Evolutionary conservation across 2,329 filamentous ascomycete genomes (phyloP), one percentile per base, ranked within the genome.

Genomic region (Colletotrichum shisoi): DNA sequence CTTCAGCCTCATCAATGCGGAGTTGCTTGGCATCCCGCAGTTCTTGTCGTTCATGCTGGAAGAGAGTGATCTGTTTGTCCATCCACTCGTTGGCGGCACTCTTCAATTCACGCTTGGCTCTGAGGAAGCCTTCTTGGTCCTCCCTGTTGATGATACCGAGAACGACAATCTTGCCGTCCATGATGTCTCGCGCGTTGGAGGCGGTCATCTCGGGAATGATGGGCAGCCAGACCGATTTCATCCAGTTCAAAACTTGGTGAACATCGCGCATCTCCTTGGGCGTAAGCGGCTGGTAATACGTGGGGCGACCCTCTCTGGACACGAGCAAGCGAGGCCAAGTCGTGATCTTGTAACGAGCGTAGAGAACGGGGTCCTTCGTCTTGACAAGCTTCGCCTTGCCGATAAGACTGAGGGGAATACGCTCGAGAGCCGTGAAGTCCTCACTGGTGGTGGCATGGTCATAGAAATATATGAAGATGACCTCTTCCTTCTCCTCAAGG

Each of bases 391-490:
- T 95, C 34, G 92, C 95, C 75, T 93, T 93, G 39, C 94, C 95
- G 67, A 99, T 93, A 64, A 99, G 85, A 77, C 89, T 94, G 62
- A 98, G 84, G 17, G 93, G 92, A 39, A 99, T 81, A 45, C 93
- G 89, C 70, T 98, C 93, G 49, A 99, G 82, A 24, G 94, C 94
- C 72, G 85, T 84, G 74, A 99, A 97, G 75, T 99, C 95, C 79
- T 99, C 95, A 49, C 84, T 89, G 0, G 93, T 96, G 2, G 94
- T 97, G 13, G 95, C 95, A 72, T 96, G 89, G 76, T 99, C 95
- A 79, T 97, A 99, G 79, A 98, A 96, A 81, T 98, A 99, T 71
- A 97, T 81, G 78, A 99, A 99, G 62, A 98, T 90, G 69, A 99
- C 95, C 68, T 98, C 94, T 73, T 98, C 93, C 70, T 91, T 94